These are phyloP conservation scores for Lipomyces mesembrius DNA, from an alignment of 805 yeast genomes.

Conservation along the genomic window DNA sequence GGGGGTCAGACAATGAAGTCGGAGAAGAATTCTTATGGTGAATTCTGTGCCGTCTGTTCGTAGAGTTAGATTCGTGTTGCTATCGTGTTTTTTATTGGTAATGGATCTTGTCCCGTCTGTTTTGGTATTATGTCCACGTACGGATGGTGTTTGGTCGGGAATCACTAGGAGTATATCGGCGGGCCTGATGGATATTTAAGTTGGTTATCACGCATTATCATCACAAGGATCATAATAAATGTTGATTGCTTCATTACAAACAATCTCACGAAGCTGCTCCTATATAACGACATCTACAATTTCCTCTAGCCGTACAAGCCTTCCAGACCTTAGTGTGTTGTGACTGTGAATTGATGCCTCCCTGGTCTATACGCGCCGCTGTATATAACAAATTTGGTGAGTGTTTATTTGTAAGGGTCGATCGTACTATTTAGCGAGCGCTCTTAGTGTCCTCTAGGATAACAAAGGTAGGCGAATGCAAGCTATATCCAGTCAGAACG, in stretches of 20 bases:
- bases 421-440: background rate
- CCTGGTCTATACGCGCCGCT: background rate
- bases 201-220: background rate
- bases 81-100: background rate
- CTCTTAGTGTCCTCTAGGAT: constrained; percentile 21
- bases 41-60: background rate
- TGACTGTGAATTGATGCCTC: background rate
- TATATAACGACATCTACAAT: background rate
- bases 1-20: constrained; percentile 21
- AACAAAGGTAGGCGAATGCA: constrained; percentile 22
- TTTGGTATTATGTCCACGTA: background rate
- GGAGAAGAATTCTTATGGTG: background rate
- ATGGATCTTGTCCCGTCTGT: background rate
- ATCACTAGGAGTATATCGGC: background rate
- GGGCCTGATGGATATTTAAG: background rate
- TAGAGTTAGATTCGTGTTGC: background rate
- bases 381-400: background rate
- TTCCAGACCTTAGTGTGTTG: background rate
- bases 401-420: background rate
- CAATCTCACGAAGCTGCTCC: background rate
- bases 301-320: background rate
- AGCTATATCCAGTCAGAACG: constrained; percentile 12
- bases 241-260: background rate
- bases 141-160: constrained; percentile 2
- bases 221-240: constrained; percentile 5